phyloP scores from a whole-genome alignment of 176 grass and related monocot genomes.

The Cenchrus americanus region DNA sequence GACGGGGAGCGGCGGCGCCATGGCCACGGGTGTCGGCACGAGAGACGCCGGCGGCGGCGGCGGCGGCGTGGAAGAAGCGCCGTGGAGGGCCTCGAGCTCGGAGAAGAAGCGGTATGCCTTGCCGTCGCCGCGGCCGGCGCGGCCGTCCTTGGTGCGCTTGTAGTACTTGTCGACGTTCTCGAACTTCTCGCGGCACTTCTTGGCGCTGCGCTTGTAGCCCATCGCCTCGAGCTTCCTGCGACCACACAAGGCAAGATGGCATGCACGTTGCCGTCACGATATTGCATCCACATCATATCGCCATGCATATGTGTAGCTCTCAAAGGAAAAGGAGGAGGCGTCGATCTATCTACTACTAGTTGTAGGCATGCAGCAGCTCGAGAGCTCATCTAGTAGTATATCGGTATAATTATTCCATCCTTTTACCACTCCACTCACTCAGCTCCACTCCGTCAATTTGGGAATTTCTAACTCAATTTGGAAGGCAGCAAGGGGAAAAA shows the following conservation, averaged over 20 bases:
- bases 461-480: background rate
- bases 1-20: slow-evolving; percentile 6
- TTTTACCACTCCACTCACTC: slow-evolving; percentile 1
- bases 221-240: slow-evolving; percentile 72
- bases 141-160: slow-evolving; percentile 90
- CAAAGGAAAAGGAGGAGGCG: slow-evolving; percentile 2
- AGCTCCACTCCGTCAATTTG: too few species aligned
- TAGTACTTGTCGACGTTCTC: slow-evolving; percentile 99
- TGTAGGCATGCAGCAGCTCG: background rate
- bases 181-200: slow-evolving; percentile 97
- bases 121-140: slow-evolving; percentile 70
- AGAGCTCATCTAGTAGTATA: too few species aligned
- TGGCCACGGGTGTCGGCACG: slow-evolving; percentile 19
- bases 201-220: slow-evolving; percentile 82
- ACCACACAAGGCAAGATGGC: background rate
- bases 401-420: background rate
- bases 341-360: background rate
- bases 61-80: background rate
- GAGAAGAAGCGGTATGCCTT: slow-evolving; percentile 90
- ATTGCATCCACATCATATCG: background rate
- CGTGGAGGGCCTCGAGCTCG: slow-evolving; percentile 87
- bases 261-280: slow-evolving; percentile 31
- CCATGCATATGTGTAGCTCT: slow-evolving; percentile 10
- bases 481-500: background rate
- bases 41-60: background rate